Base-by-base conservation (phyloP, 495 filamentous ascomycete species). In the Penicillium malachiteum region DNA sequence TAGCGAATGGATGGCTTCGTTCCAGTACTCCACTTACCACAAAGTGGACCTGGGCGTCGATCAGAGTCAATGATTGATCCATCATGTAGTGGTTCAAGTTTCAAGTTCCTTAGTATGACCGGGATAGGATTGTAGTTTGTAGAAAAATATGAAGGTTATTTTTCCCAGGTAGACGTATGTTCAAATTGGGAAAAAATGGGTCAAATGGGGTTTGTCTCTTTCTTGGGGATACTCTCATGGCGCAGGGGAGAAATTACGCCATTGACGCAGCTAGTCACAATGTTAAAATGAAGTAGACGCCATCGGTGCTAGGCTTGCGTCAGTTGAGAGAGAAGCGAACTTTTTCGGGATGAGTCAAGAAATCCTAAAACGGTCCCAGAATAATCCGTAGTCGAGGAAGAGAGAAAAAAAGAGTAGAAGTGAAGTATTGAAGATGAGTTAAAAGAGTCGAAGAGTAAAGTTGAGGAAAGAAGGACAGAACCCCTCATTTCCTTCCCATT, bases 11-110 rank as follows among this genome's bases (percentile, higher is more conserved):
- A 26, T 26, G 21, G 21, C 21, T 26, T 26, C 21, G 21, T 26
- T 26, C 21, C 21, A 26, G 21, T 41, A 12, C 33, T 37, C 40
- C 37, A 71, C 79, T 75, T 65, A 83, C 81, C 58, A 82, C 71
- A 56, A 83, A 81, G 57, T 82, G 77, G 54, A 83, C 78, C 64
- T 81, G 74, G 45, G 80, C 81, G 57, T 78, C 77, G 62, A 81
- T 80, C 41, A 81, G 65, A 48, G 71, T 70, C 55, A 77, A 61
- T 14, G 77, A 79, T 56, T 72, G 70, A 45, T 78, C 76, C 77
- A 81, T 81, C n/a, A 26, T 26, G 21, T 26, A 1, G 21, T 4
- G 21, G 21, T n/a, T n/a, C n/a, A n/a, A n/a, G n/a, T 4, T 26
- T 26, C 21, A 26, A 26, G 21, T 26, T 26, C 21, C 4, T 26